Evolutionary conservation across 2,329 filamentous ascomycete species (phyloP).

Genomic region (Metarhizium brunneum): DNA sequence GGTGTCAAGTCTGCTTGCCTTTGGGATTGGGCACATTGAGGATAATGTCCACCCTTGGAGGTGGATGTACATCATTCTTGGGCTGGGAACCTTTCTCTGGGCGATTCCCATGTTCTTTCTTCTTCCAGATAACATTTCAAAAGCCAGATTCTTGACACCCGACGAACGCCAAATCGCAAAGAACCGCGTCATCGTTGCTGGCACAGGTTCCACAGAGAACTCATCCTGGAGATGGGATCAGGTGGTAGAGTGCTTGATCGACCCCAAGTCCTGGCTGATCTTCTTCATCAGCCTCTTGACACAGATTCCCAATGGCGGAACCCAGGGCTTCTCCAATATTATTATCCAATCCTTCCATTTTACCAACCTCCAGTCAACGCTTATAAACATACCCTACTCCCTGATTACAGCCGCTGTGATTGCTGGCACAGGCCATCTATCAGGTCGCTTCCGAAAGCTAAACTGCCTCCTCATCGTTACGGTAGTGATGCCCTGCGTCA

Average conservation of each 20-base stretch:
- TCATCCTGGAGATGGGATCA: slow-evolving; percentile 41
- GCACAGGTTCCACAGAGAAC: slow-evolving; percentile 41
- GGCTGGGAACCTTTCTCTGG: slow-evolving; percentile 40
- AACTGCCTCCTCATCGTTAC: slow-evolving; percentile 42
- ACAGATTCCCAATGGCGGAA: slow-evolving; percentile 54
- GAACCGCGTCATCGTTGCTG: slow-evolving; percentile 37
- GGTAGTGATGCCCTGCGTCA: slow-evolving; percentile 40
- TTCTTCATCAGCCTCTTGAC: slow-evolving; percentile 41
- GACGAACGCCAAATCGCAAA: slow-evolving; percentile 40
- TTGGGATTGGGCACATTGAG: slow-evolving; percentile 44
- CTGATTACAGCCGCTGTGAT: slow-evolving; percentile 39
- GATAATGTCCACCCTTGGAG: slow-evolving; percentile 39
- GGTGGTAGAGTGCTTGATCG: slow-evolving; percentile 40
- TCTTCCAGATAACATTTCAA: slow-evolving; percentile 44
- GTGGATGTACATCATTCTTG: slow-evolving; percentile 50
- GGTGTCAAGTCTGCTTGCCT: slow-evolving; percentile 40
- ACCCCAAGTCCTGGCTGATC: slow-evolving; percentile 53
- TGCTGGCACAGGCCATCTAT: slow-evolving; percentile 38
- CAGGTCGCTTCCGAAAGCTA: slow-evolving; percentile 39
- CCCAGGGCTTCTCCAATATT: slow-evolving; percentile 49
- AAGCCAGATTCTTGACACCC: slow-evolving; percentile 46
- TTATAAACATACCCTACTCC: slow-evolving; percentile 51
- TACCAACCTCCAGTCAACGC: slow-evolving; percentile 41
- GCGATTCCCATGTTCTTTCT: slow-evolving; percentile 35
- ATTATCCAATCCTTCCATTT: slow-evolving; percentile 48